Conservation (phyloP, 192 early-diverging fungal species). For the Phycomyces blakesleeanus region DNA sequence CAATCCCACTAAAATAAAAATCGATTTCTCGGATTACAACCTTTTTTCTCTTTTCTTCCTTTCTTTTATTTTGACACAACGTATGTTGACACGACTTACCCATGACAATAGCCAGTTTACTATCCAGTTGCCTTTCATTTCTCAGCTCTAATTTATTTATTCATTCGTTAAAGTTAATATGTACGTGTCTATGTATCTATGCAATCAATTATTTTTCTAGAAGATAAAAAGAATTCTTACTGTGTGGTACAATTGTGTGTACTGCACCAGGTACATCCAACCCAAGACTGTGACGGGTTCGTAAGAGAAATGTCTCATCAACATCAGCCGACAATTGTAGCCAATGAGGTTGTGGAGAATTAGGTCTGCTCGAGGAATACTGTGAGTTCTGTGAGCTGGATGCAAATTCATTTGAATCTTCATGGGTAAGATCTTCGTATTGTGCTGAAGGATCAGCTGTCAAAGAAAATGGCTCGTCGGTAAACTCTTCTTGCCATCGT, state of each 20-base stretch:
- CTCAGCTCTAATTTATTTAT: conserved; percentile 25
- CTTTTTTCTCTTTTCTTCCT: neutral
- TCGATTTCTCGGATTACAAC: neutral
- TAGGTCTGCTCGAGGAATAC: too few species aligned
- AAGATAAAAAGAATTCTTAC: too few species aligned
- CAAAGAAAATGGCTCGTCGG: too few species aligned
- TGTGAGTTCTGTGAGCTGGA: too few species aligned
- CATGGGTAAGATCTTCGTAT: too few species aligned
- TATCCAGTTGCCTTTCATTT: conserved; percentile 70
- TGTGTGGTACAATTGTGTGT: conserved; percentile 41
- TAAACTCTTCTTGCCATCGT: neutral
- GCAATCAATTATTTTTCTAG: too few species aligned
- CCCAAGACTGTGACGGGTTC: conserved; percentile 22
- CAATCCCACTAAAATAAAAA: conserved; percentile 70
- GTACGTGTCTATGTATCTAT: neutral
- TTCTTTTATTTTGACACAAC: neutral
- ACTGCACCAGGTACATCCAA: conserved; percentile 50
- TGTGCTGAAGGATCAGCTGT: too few species aligned
- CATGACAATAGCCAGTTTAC: conserved; percentile 91
- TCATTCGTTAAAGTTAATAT: neutral
- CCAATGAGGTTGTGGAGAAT: neutral
- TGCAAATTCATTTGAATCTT: too few species aligned
- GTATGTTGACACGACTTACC: conserved; percentile 48
- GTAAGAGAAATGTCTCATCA: neutral
- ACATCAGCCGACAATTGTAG: neutral